Evolutionary conservation across 805 yeast genomes (phyloP).

Genomic region (Ascoidea asiatica): DNA sequence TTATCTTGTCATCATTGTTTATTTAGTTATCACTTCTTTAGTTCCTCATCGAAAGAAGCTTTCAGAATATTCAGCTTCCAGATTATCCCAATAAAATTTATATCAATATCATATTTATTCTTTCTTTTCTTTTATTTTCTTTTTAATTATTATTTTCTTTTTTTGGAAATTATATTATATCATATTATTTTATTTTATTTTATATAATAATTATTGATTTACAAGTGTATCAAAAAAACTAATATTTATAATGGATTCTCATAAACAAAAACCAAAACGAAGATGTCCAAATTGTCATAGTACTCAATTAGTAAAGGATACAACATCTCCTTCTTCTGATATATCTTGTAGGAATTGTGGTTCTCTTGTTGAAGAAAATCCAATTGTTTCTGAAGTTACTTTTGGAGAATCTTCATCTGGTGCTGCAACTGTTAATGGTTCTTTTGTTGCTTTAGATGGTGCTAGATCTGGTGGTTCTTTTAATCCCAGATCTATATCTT

Average conservation of each 20-base stretch:
- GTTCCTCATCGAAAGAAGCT: too few species aligned
- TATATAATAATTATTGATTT: too few species aligned
- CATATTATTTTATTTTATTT: too few species aligned
- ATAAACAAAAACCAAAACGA: not conserved
- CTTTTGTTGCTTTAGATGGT: constrained; percentile 57
- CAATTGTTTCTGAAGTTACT: constrained; percentile 89
- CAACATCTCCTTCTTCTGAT: constrained; percentile 54
- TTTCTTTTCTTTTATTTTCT: too few species aligned
- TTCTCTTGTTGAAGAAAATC: constrained; percentile 77
- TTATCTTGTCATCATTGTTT: too few species aligned
- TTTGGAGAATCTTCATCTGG: constrained; percentile 89
- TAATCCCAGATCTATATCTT: constrained; percentile 54
- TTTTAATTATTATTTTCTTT: too few species aligned
- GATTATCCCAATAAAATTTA: too few species aligned
- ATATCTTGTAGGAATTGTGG: constrained; percentile 78
- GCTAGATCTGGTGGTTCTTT: constrained; percentile 69
- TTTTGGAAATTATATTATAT: too few species aligned
- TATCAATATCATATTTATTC: too few species aligned
- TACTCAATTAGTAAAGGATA: constrained; percentile 37
- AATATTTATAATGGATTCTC: not conserved
- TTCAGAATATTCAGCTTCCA: too few species aligned
- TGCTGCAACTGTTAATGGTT: constrained; percentile 92
- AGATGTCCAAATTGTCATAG: constrained; percentile 37
- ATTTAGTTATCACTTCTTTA: too few species aligned
- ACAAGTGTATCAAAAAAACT: too few species aligned